Evolutionary conservation across 2,329 filamentous ascomycete genomes (phyloP), one percentile per base, ranked within the genome.

Genomic region (Remersonia thermophila): DNA sequence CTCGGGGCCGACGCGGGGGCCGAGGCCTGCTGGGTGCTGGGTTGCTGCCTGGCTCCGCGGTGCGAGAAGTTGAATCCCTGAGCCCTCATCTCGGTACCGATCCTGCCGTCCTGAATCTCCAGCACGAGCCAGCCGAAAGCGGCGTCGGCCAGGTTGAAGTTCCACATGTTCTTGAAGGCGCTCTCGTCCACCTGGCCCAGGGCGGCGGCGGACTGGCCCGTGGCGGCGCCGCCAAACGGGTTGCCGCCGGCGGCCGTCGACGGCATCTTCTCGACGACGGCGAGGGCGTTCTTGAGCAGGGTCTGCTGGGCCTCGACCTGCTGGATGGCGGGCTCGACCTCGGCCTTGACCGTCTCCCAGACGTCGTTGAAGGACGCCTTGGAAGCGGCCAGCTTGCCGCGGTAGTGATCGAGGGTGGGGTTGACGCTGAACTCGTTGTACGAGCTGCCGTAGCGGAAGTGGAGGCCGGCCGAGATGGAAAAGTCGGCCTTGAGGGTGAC

Each of bases 101-200:
- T 96, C 30, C 91, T 79, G 35, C 91, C 91, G 53, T 86, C 83
- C 55, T 98, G 91, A 41, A 98, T 80, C 57, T 98, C 91, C 39
- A 98, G 64, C 12, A 96, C 86, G 35, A 98, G 69, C 69, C 86
- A 98, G 42, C 91, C 91, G 57, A 96, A 98, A 14, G 91, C 89
- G 37, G 91, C 91, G 65, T 98, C 91, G 20, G 91, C 91, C 47
- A 98, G 63, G 59, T 96, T 96, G 65, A 98, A 98, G 61, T 98
- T 98, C 91, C 91, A 98, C 91, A 96, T 96, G 58, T 98, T 98
- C 69, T 98, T 98, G 73, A 98, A 98, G 1, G 91, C 91, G 52
- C 87, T 95, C 66, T 98, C 91, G 45, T 98, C 91, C 13, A 98
- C 86, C 53, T 93, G 83, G 23, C 91, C 91, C 34, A 84, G 79